Percentiles rank a stretch among this genome's conserved stretches.
Evolutionary conservation across 2,329 filamentous ascomycete genomes (phyloP).

Genomic region (Hymenoscyphus repandus): DNA sequence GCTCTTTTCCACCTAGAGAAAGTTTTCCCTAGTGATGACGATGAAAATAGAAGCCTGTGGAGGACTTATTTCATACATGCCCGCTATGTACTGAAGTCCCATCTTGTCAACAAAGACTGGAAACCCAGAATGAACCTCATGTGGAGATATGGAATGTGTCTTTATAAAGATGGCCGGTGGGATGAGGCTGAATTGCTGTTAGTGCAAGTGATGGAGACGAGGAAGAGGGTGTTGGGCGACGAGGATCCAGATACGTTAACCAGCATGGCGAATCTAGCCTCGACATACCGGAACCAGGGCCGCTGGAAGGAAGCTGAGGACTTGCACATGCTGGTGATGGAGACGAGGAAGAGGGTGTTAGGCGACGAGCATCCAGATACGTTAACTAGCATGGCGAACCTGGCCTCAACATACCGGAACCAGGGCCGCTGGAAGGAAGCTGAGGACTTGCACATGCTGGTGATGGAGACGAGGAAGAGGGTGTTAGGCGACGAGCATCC

Average conservation of each 20-base stretch:
- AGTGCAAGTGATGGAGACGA: too few relatives aligned
- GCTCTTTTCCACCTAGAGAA: too few relatives aligned
- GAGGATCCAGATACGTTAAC: neutral
- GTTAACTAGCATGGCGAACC: neutral
- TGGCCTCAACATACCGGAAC: neutral
- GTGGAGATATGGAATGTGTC: too few relatives aligned
- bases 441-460: slow-evolving; percentile 6
- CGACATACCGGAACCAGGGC: neutral
- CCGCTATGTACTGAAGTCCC: too few relatives aligned
- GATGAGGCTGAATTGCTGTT: too few relatives aligned
- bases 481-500: neutral
- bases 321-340: neutral
- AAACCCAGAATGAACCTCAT: too few relatives aligned
- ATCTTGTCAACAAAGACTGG: too few relatives aligned
- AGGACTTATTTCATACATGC: too few relatives aligned
- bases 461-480: slow-evolving; percentile 3
- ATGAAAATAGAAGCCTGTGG: too few relatives aligned
- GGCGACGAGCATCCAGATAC: neutral
- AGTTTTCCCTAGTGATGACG: too few relatives aligned
- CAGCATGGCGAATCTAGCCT: neutral
- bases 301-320: neutral
- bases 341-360: slow-evolving; percentile 4
- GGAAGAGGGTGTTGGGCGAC: neutral
- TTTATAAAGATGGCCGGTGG: too few relatives aligned
- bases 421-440: slow-evolving; percentile 7